Percentiles rank a stretch among this genome's conserved stretches.
Conservation (phyloP, 352 stramenopile species). For the Phytophthora nicotianae region DNA sequence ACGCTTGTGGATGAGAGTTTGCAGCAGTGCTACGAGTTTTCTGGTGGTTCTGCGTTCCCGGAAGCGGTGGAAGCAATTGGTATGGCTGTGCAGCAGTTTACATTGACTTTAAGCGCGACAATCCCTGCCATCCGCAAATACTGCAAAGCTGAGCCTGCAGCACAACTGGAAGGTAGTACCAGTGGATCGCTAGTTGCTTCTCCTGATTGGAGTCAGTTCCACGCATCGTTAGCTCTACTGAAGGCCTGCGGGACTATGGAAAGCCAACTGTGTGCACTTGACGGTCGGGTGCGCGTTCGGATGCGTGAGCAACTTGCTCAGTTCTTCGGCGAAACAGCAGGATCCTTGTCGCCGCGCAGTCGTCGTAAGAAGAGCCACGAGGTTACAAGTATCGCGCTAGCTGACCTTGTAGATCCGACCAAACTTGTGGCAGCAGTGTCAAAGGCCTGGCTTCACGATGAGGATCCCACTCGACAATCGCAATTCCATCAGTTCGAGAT, state of each 20-base stretch:
- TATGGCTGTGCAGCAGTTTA: constrained; percentile 53
- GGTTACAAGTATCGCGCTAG: constrained; percentile 23
- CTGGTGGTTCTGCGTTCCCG: constrained; percentile 58
- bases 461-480: constrained; percentile 44
- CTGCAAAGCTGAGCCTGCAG: constrained; percentile 38
- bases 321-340: constrained; percentile 34
- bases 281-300: constrained; percentile 53
- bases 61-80: constrained; percentile 54
- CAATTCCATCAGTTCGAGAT: constrained; percentile 62
- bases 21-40: constrained; percentile 64
- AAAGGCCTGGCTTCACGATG: constrained; percentile 57
- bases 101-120: constrained; percentile 37
- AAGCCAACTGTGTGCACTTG: constrained; percentile 48
- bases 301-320: constrained; percentile 62
- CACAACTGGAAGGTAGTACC: not conserved
- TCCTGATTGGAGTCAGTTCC: constrained; percentile 77
- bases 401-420: constrained; percentile 44
- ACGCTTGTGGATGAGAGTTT: constrained; percentile 56
- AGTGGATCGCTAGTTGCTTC: constrained; percentile 16
- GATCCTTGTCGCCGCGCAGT: constrained; percentile 34
- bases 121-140: constrained; percentile 55
- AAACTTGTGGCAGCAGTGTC: constrained; percentile 46
- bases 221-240: constrained; percentile 64
- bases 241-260: constrained; percentile 64
- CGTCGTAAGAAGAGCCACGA: constrained; percentile 41